A percentile compares a stretch with the other conserved stretches of the same genome.
phyloP scores from a whole-genome alignment of 257 asterid species.

The Knoxia roxburghii region DNA sequence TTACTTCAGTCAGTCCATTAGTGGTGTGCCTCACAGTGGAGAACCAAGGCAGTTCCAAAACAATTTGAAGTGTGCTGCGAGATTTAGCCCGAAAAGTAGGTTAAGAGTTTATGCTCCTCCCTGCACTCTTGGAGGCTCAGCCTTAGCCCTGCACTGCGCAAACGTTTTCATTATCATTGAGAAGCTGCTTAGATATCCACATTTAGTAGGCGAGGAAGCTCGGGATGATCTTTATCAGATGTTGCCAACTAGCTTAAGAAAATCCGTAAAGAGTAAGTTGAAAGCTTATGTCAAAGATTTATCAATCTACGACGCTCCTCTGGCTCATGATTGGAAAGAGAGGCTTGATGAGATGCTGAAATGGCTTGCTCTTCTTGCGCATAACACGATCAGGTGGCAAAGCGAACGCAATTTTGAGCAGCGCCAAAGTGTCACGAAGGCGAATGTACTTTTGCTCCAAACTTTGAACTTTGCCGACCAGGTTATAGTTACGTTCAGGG shows the following conservation, averaged over 20 bases:
- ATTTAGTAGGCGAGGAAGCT: constrained; percentile 87
- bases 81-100: constrained; percentile 38
- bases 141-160: constrained; percentile 80
- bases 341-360: constrained; percentile 48
- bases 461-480: constrained; percentile 80
- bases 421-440: constrained; percentile 66
- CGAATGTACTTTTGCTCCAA: constrained; percentile 76
- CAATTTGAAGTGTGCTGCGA: constrained; percentile 15
- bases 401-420: constrained; percentile 85
- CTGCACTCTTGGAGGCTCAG: constrained; percentile 81
- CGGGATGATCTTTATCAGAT: constrained; percentile 85
- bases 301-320: constrained; percentile 74
- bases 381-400: constrained; percentile 94
- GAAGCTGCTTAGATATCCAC: constrained; percentile 77
- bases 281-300: constrained; percentile 52
- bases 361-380: constrained; percentile 83
- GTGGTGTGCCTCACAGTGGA: constrained; percentile 23
- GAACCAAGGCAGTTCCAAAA: constrained; percentile 23
- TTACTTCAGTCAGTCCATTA: constrained; percentile 25
- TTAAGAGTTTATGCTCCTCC: constrained; percentile 46
- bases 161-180: constrained; percentile 69
- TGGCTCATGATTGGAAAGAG: constrained; percentile 87
- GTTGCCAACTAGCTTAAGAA: constrained; percentile 80
- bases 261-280: constrained; percentile 46
- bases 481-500: constrained; percentile 61